These are phyloP conservation scores for Trifolium repens DNA, from an alignment of 306 rosid genomes.

Conservation along the genomic window DNA sequence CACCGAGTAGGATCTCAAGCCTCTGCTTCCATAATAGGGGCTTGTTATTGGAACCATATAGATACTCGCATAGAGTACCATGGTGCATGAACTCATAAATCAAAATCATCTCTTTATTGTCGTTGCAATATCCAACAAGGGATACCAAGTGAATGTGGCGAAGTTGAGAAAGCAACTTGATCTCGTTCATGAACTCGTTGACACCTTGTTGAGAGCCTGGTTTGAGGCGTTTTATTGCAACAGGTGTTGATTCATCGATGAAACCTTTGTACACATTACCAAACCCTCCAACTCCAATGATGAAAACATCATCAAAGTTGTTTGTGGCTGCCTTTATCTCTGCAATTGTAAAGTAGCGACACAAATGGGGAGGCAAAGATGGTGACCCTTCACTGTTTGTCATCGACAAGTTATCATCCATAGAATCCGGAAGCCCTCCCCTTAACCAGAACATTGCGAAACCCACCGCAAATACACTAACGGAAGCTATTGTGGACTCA, in stretches of 20 bases:
- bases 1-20: constrained; percentile 36
- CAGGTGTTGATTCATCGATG: neutral
- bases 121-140: constrained; percentile 38
- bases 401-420: neutral
- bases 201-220: constrained; percentile 38
- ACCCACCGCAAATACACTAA: neutral
- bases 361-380: constrained; percentile 29
- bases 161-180: constrained; percentile 41
- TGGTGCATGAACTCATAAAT: constrained; percentile 3
- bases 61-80: constrained; percentile 47
- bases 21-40: constrained; percentile 42
- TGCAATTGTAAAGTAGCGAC: constrained; percentile 36
- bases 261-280: constrained; percentile 45
- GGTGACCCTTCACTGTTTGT: neutral
- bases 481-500: too few species aligned
- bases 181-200: constrained; percentile 39
- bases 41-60: neutral
- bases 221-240: constrained; percentile 40
- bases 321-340: constrained; percentile 41
- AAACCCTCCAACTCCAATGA: constrained; percentile 43
- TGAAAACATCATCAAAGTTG: constrained; percentile 35
- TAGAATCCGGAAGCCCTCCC: neutral
- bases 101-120: constrained; percentile 37
- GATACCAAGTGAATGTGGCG: constrained; percentile 40
- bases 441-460: neutral